Base-by-base conservation (phyloP, 441 rosid genomes). In the Biscutella auriculata region DNA sequence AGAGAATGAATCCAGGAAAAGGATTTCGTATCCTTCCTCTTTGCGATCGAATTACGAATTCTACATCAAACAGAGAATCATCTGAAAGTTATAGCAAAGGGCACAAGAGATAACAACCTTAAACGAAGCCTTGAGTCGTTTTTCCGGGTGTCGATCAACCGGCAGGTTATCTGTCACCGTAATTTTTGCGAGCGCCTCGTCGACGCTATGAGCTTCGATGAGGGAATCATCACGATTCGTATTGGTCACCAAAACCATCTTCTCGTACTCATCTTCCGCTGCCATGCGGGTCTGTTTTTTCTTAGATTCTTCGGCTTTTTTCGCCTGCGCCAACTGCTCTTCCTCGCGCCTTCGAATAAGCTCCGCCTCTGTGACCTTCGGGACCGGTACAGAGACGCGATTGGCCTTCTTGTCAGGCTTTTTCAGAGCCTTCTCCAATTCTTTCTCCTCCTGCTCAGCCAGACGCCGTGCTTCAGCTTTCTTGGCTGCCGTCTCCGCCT, bases 301-400 rank as follows among this genome's bases (percentile, higher is more conserved):
- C 77, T 84, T 92, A 12, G 67, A 66, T 33, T 84, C 97, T 44
- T 86, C 98, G 6, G 89, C 81, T 66, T 80, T 88, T 79, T 40
- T 80, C 29, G 76, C 84, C 71, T 80, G 14, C 48, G 79, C 84
- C 33, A 76, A 74, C 72, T 80, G 86, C 66, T 92, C 92, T 77
- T 86, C 79, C 79, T 92, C 98, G 8, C 70, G 65, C 53, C 69
- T 63, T 60, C 56, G 41, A 41, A 45, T 48, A 13, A 92, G 80
- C 74, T 92, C 95, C 35, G 77, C 95, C 68, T 83, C 97, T 19
- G 97, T 88, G 13, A 80, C 87, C 83, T 88, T 92, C 3, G 91
- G 87, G 12, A 77, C 81, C 3, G 97, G 98, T 23, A 82, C 72
- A 29, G 85, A 8, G 27, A 88, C 92, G 52, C 97, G 79, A 40